A percentile compares a stretch with the other conserved stretches of the same genome.
These are phyloP conservation scores for Aspergillus cejpii DNA, from an alignment of 2,329 filamentous ascomycete genomes.

Conservation along the genomic window DNA sequence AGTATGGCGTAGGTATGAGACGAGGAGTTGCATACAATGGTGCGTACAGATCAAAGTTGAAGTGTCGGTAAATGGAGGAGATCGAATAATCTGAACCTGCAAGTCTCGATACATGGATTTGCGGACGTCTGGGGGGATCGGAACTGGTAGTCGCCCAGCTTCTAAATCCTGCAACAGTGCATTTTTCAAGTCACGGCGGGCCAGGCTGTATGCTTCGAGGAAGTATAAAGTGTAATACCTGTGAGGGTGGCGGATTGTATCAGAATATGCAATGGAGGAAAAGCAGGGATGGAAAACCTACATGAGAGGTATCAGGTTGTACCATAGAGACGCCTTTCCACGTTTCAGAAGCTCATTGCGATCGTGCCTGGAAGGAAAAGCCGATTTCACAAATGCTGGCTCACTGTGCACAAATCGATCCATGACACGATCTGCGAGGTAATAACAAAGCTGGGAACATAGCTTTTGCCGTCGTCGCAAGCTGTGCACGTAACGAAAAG, in stretches of 20 bases:
- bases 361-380: constrained; percentile 30
- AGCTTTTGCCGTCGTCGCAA: constrained; percentile 35
- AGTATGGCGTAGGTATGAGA: constrained; percentile 36
- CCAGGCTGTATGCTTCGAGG: constrained; percentile 36
- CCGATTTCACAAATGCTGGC: constrained; percentile 25
- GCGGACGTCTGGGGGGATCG: constrained; percentile 30
- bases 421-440: constrained; percentile 39
- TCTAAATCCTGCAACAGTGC: constrained; percentile 34
- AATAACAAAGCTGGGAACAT: constrained; percentile 37
- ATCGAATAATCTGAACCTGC: constrained; percentile 34
- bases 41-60: constrained; percentile 37
- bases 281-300: constrained; percentile 15
- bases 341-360: constrained; percentile 31
- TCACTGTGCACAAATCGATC: constrained; percentile 34
- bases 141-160: constrained; percentile 34
- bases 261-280: neutral
- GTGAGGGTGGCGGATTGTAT: neutral
- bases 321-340: constrained; percentile 32
- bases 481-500: constrained; percentile 37
- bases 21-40: constrained; percentile 38
- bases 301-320: constrained; percentile 39
- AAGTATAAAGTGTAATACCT: constrained; percentile 41
- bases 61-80: constrained; percentile 38
- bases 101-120: constrained; percentile 33
- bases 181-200: constrained; percentile 35